These are phyloP conservation scores for Phytopythium kandeliae DNA, from an alignment of 352 stramenopile genomes.

Conservation along the genomic window DNA sequence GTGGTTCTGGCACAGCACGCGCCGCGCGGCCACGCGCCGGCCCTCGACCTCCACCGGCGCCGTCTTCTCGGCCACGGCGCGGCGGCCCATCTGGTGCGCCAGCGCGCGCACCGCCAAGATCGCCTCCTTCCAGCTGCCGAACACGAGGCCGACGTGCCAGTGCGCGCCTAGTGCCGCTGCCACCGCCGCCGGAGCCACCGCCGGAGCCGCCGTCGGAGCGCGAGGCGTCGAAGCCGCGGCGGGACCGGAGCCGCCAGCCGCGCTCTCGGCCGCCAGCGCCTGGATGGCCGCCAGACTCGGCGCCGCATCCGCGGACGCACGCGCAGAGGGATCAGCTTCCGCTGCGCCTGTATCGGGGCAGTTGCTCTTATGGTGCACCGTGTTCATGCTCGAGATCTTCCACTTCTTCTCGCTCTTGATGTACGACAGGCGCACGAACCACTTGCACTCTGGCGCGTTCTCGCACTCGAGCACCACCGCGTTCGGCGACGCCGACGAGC, in stretches of 20 bases:
- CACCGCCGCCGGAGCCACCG: background rate
- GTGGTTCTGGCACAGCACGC: conserved; percentile 66
- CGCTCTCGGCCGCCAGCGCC: conserved; percentile 21
- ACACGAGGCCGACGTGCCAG: conserved; percentile 38
- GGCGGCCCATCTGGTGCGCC: conserved; percentile 50
- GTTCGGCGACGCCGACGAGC: conserved; percentile 21
- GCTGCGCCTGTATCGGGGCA: conserved; percentile 20
- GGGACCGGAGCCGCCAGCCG: conserved; percentile 7
- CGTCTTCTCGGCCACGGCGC: conserved; percentile 46
- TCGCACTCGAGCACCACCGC: conserved; percentile 56
- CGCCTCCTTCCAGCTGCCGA: conserved; percentile 55
- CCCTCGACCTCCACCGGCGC: conserved; percentile 34
- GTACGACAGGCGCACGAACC: conserved; percentile 63
- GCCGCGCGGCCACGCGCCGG: conserved; percentile 37
- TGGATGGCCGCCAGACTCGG: conserved; percentile 20
- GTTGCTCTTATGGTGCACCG: conserved; percentile 54
- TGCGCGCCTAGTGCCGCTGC: conserved; percentile 18
- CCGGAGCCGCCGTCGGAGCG: conserved; percentile 3
- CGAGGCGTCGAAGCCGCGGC: background rate
- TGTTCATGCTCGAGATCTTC: conserved; percentile 73
- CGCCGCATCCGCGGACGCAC: background rate
- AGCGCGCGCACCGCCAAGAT: conserved; percentile 42
- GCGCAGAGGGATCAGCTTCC: no score
- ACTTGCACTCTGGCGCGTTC: conserved; percentile 62
- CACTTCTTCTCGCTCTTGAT: conserved; percentile 62